A percentile compares a stretch with the other conserved stretches of the same genome.
These are phyloP conservation scores for Chaetomiaceae sp. DNA, from an alignment of 2,329 filamentous ascomycete species.

Conservation along the genomic window DNA sequence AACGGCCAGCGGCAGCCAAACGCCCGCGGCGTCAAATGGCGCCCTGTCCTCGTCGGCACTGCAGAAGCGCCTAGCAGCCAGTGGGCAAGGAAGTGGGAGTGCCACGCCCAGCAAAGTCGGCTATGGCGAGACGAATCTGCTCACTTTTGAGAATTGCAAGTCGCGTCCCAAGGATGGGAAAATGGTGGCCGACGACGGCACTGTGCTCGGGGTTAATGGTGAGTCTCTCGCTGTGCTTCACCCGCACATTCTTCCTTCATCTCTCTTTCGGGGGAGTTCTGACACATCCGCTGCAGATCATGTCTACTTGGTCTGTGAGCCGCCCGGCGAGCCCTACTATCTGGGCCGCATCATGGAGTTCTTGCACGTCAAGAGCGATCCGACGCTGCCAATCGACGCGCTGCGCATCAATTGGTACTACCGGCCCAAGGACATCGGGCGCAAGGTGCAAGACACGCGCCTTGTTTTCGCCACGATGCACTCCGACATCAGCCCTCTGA, in stretches of 20 bases:
- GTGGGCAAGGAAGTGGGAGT: conserved; percentile 15
- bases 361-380: conserved; percentile 73
- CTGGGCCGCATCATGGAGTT: conserved; percentile 98
- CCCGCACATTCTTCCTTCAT: not conserved
- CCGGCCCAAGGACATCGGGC: conserved; percentile 89
- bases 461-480: conserved; percentile 97
- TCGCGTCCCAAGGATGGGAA: conserved; percentile 68
- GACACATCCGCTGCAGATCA: conserved; percentile 49
- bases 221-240: conserved; percentile 37
- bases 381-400: conserved; percentile 70
- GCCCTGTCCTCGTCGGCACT: conserved; percentile 19
- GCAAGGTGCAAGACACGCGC: conserved; percentile 85
- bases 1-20: conserved; percentile 28
- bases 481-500: conserved; percentile 89
- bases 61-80: conserved; percentile 31
- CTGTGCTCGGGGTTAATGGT: conserved; percentile 80
- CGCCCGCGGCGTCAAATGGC: conserved; percentile 19
- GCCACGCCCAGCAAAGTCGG: conserved; percentile 31
- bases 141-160: conserved; percentile 74
- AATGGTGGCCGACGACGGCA: conserved; percentile 87
- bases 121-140: conserved; percentile 72
- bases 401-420: conserved; percentile 98
- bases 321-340: conserved; percentile 96
- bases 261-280: conserved; percentile 11
- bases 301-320: conserved; percentile 95